Evolutionary conservation across 805 yeast species (phyloP).

Genomic region (Zygosaccharomyces bisporus): DNA sequence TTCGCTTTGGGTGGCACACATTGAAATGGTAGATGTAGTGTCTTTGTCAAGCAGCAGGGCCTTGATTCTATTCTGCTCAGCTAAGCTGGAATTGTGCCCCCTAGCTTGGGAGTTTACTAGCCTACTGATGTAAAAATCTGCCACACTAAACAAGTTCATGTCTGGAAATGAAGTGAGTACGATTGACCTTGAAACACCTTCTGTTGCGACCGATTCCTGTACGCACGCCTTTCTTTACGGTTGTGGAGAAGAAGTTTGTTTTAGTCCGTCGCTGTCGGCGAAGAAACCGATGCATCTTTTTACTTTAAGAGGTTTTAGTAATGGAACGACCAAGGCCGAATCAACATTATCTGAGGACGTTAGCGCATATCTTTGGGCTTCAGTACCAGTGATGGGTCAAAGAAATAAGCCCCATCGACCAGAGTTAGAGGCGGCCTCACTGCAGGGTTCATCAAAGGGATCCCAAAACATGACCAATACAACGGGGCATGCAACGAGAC

Average conservation of each 20-base stretch:
- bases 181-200: not conserved
- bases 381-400: constrained; percentile 17
- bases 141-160: constrained; percentile 48
- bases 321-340: not conserved
- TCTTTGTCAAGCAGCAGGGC: constrained; percentile 74
- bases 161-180: not conserved
- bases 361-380: not conserved
- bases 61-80: constrained; percentile 45
- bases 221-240: not conserved
- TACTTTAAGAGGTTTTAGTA: not conserved
- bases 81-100: constrained; percentile 14
- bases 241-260: not conserved
- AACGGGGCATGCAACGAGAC: constrained; percentile 16
- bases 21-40: constrained; percentile 82
- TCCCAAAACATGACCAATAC: constrained; percentile 11
- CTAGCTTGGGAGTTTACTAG: constrained; percentile 33
- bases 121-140: constrained; percentile 43
- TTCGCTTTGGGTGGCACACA: constrained; percentile 84
- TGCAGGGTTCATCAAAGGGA: constrained; percentile 13
- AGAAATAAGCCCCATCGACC: constrained; percentile 19
- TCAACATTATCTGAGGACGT: not conserved
- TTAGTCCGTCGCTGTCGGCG: not conserved
- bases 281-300: not conserved
- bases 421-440: constrained; percentile 15
- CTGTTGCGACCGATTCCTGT: not conserved